Conservation (phyloP, 2,329 filamentous ascomycete genomes). For the Clarireedia sp. region DNA sequence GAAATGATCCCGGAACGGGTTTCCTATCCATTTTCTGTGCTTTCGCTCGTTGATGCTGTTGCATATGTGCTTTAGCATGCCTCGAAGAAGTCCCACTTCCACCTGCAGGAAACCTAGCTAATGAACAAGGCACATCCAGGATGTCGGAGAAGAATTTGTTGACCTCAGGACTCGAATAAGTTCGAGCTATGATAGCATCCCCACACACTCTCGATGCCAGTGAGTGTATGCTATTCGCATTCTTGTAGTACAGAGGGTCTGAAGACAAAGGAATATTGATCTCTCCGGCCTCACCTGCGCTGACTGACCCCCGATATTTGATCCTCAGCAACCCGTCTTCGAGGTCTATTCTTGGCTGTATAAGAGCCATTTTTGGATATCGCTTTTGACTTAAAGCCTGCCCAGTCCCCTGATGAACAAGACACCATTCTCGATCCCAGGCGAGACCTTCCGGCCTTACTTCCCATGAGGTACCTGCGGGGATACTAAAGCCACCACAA, state of each 20-base stretch:
- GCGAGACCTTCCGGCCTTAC: conserved; percentile 73
- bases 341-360: conserved; percentile 70
- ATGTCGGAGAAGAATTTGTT: conserved; percentile 70
- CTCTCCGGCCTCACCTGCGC: conserved; percentile 26
- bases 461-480: conserved; percentile 59
- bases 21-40: conserved; percentile 11
- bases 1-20: conserved; percentile 44
- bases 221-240: conserved; percentile 32
- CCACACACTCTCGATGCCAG: conserved; percentile 69
- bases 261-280: conserved; percentile 57
- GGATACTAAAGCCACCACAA: conserved; percentile 71
- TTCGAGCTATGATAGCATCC: conserved; percentile 62
- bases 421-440: conserved; percentile 96
- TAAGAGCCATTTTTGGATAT: conserved; percentile 78
- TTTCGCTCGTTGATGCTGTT: conserved; percentile 42
- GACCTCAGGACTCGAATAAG: conserved; percentile 59
- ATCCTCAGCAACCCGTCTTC: conserved; percentile 57
- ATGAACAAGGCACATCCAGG: conserved; percentile 69
- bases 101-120: conserved; percentile 75
- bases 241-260: conserved; percentile 50
- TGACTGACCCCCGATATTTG: conserved; percentile 35
- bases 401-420: conserved; percentile 79
- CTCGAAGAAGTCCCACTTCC: conserved; percentile 52
- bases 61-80: conserved; percentile 63
- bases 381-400: conserved; percentile 82